Evolutionary conservation across 805 yeast genomes (phyloP).

Genomic region (Hanseniaspora meyeri): DNA sequence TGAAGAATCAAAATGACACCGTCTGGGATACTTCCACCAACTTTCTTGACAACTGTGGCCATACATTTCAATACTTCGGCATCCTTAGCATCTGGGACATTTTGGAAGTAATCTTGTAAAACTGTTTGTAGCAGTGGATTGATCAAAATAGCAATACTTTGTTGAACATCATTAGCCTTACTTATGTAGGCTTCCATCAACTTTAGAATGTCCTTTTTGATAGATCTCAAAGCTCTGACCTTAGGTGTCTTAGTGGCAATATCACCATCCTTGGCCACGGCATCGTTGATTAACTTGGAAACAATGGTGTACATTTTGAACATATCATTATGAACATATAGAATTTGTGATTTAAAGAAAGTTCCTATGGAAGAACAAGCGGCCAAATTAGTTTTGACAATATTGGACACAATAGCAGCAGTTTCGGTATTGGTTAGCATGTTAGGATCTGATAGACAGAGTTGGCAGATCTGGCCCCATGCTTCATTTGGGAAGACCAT

Average conservation of each 20-base stretch:
- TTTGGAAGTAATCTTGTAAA: slow-evolving; percentile 73
- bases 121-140: slow-evolving; percentile 76
- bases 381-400: slow-evolving; percentile 88
- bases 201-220: slow-evolving; percentile 84
- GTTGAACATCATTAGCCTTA: slow-evolving; percentile 66
- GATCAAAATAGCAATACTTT: slow-evolving; percentile 68
- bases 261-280: slow-evolving; percentile 67
- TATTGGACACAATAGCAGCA: slow-evolving; percentile 83
- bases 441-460: slow-evolving; percentile 73
- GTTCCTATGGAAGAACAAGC: slow-evolving; percentile 93
- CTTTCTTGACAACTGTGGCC: slow-evolving; percentile 76
- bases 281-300: slow-evolving; percentile 67
- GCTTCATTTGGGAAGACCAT: slow-evolving; percentile 91
- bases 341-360: slow-evolving; percentile 78
- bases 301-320: slow-evolving; percentile 80
- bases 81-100: slow-evolving; percentile 93
- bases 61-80: slow-evolving; percentile 94
- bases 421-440: slow-evolving; percentile 67
- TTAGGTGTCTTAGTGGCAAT: slow-evolving; percentile 91
- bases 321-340: slow-evolving; percentile 78
- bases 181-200: slow-evolving; percentile 79
- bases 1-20: slow-evolving; percentile 80
- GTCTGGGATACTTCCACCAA: slow-evolving; percentile 77
- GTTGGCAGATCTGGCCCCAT: slow-evolving; percentile 79
- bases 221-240: slow-evolving; percentile 89